Evolutionary conservation across 208 protist species (phyloP).

Genomic region (Acanthamoeba polyphaga): DNA sequence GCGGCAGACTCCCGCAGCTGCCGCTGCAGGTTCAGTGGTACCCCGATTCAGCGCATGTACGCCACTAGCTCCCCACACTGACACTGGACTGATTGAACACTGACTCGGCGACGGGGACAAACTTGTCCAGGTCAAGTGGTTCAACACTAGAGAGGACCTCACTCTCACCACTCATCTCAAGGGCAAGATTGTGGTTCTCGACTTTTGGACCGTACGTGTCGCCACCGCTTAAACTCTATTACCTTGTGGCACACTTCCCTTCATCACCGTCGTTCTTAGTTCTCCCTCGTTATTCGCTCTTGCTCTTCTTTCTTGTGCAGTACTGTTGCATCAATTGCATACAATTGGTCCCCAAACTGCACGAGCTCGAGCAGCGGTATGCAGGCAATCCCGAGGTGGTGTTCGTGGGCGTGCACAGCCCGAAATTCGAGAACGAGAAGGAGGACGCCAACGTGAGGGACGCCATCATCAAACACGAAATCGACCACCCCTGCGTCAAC

Average conservation of each 20-base stretch:
- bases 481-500: background rate
- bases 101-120: background rate
- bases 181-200: background rate
- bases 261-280: background rate
- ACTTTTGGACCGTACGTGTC: background rate
- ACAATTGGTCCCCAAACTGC: background rate
- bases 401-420: slow-evolving; percentile 3
- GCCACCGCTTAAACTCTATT: background rate
- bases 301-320: background rate
- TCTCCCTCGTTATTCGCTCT: background rate
- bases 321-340: slow-evolving; percentile 4
- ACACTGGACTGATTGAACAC: background rate
- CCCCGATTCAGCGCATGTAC: background rate
- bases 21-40: background rate
- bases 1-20: background rate
- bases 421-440: background rate
- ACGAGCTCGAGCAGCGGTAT: background rate
- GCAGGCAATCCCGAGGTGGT: background rate
- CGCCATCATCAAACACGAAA: slow-evolving; percentile 3
- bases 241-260: too few relatives aligned
- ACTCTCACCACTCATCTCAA: background rate
- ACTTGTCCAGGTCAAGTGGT: background rate
- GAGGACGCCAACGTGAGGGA: slow-evolving; percentile 12
- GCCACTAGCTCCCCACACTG: background rate
- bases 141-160: slow-evolving; percentile 8